Conservation (phyloP, 176 grass and related monocot species). For the Aegilops speltoides region DNA sequence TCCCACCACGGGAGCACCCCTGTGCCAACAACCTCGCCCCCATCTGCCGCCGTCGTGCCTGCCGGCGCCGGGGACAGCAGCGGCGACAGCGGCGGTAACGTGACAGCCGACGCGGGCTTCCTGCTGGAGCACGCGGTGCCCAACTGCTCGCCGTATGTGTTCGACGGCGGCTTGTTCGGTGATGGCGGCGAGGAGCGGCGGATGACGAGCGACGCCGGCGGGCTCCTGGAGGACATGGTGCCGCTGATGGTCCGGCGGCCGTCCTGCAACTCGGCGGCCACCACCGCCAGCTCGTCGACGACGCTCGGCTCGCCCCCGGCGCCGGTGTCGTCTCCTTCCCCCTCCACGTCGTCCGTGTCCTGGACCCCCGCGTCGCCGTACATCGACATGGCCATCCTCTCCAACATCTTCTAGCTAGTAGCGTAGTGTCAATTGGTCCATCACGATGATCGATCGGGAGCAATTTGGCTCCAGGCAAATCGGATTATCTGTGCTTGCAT, state of each 20-base stretch:
- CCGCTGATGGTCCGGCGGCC: conserved; percentile 66
- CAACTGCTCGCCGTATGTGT: not conserved
- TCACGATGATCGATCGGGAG: not conserved
- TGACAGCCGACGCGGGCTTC: not conserved
- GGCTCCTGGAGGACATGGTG: conserved; percentile 83
- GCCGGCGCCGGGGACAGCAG: not conserved
- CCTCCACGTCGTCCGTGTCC: conserved; percentile 43
- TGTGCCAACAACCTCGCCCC: not conserved
- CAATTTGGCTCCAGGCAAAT: not conserved
- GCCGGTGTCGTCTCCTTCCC: conserved; percentile 4
- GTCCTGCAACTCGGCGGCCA: not conserved
- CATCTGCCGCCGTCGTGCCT: not conserved
- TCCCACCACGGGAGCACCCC: not conserved
- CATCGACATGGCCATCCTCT: conserved; percentile 64
- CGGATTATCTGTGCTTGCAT: not conserved
- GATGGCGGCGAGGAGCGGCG: not conserved
- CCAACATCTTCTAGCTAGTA: conserved; percentile 57
- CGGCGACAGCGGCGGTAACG: not conserved
- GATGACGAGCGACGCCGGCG: not conserved
- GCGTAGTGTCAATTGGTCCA: not conserved
- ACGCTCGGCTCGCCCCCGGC: not conserved
- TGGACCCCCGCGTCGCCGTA: conserved; percentile 50
- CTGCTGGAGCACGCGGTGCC: not conserved
- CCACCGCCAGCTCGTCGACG: not conserved
- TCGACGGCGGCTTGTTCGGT: not conserved